These are phyloP conservation scores for Scheffersomyces quercinus DNA, from an alignment of 1,139 yeast species.

Conservation along the genomic window DNA sequence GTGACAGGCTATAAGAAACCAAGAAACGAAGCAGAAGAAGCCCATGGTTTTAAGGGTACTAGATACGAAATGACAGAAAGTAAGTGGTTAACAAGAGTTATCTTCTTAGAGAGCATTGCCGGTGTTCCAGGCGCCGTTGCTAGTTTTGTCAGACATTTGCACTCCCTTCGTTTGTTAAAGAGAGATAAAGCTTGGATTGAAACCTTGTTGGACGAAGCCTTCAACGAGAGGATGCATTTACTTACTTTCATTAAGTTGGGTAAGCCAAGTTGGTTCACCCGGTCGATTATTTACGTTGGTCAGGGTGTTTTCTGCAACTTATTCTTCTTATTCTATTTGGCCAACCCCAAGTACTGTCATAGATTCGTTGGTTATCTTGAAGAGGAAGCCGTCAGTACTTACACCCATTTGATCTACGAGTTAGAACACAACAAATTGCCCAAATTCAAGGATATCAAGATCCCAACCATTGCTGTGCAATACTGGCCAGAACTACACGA, in stretches of 20 bases:
- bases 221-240: conserved; percentile 78
- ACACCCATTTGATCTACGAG: conserved; percentile 58
- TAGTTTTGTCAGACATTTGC: conserved; percentile 65
- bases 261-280: conserved; percentile 62
- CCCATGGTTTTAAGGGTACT: conserved; percentile 43
- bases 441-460: conserved; percentile 41
- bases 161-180: conserved; percentile 57
- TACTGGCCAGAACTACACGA: conserved; percentile 60
- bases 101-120: conserved; percentile 72
- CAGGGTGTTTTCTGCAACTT: conserved; percentile 73
- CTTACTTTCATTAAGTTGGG: conserved; percentile 69
- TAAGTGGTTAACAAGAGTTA: conserved; percentile 68
- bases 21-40: conserved; percentile 27
- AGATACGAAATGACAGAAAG: conserved; percentile 59
- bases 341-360: conserved; percentile 67
- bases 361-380: conserved; percentile 78
- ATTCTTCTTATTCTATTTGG: conserved; percentile 61
- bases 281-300: conserved; percentile 57
- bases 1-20: conserved; percentile 69
- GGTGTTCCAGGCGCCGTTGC: conserved; percentile 84
- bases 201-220: conserved; percentile 73
- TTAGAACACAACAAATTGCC: conserved; percentile 57
- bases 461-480: conserved; percentile 60
- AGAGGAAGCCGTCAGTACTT: conserved; percentile 77
- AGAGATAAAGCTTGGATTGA: conserved; percentile 80